These are phyloP conservation scores for Graphilbum fragrans DNA, from an alignment of 2,329 filamentous ascomycete species.

Conservation along the genomic window DNA sequence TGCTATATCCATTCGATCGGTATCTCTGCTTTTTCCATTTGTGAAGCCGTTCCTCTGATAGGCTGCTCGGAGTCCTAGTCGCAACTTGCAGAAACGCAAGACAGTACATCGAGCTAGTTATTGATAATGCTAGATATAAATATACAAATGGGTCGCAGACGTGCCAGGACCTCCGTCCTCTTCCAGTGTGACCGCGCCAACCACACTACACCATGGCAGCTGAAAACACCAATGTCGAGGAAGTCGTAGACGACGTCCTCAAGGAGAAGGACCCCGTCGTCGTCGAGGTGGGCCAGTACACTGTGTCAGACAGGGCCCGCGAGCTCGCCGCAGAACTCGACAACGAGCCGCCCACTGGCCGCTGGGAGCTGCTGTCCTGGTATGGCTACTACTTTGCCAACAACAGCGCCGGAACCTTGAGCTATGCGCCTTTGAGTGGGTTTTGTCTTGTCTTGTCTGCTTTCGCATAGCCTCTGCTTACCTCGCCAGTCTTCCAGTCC, in stretches of 20 bases:
- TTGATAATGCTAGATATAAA: no score
- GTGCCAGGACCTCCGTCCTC: no score
- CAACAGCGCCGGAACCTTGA: conserved; percentile 2
- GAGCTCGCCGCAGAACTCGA: neutral
- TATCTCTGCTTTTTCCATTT: no score
- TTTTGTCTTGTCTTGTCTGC: neutral
- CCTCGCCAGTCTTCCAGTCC: conserved; percentile 1
- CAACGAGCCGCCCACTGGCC: neutral
- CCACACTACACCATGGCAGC: no score
- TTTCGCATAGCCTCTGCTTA: neutral
- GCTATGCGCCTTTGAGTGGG: conserved; percentile 2
- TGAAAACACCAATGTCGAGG: neutral
- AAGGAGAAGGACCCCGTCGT: neutral
- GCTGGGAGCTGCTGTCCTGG: conserved; percentile 1
- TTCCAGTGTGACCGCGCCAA: no score
- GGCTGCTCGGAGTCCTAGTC: no score
- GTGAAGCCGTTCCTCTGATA: no score
- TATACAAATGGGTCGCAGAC: no score
- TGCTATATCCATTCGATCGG: no score
- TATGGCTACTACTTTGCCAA: conserved; percentile 3
- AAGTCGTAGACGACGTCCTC: neutral
- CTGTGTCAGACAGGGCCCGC: neutral
- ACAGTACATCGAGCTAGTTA: no score
- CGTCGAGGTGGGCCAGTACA: neutral
- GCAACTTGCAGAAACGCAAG: no score